phyloP scores from a whole-genome alignment of 148 eudicot genomes.

The Rheum nobile region DNA sequence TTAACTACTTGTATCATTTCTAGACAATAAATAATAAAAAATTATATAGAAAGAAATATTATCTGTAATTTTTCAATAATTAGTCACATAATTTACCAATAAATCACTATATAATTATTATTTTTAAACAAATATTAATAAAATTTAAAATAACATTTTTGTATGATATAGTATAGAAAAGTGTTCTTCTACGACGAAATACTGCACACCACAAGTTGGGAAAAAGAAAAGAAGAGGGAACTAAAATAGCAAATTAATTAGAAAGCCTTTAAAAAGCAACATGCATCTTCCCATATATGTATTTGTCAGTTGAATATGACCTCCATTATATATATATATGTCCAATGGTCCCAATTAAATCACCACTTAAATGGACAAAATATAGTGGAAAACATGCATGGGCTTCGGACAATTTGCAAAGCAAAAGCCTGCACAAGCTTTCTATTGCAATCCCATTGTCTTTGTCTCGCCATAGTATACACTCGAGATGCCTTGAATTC shows the following conservation, averaged over 20 bases:
- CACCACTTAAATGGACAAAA: conserved; percentile 1
- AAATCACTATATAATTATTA: too few relatives aligned
- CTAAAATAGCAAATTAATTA: too few relatives aligned
- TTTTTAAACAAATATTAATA: too few relatives aligned
- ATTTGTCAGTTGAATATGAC: not conserved
- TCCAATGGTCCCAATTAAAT: not conserved
- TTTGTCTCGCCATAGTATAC: too few relatives aligned
- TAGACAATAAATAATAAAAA: too few relatives aligned
- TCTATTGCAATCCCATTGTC: not conserved
- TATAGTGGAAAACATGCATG: conserved; percentile 5
- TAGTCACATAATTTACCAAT: too few relatives aligned
- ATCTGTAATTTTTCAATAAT: too few relatives aligned
- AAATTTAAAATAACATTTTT: too few relatives aligned
- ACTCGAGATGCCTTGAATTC: too few relatives aligned
- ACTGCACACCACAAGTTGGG: not conserved
- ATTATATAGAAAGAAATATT: too few relatives aligned
- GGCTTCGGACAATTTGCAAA: not conserved
- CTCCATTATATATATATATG: not conserved
- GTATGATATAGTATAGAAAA: too few relatives aligned
- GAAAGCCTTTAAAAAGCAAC: not conserved
- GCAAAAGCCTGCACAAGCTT: not conserved
- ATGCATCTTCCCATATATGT: not conserved
- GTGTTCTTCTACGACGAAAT: not conserved
- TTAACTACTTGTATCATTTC: too few relatives aligned
- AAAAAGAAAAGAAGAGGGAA: not conserved